A percentile compares a stretch with the other conserved stretches of the same genome.
phyloP scores from a whole-genome alignment of 2,329 filamentous ascomycete genomes.

The Fonsecaea pugnacius region DNA sequence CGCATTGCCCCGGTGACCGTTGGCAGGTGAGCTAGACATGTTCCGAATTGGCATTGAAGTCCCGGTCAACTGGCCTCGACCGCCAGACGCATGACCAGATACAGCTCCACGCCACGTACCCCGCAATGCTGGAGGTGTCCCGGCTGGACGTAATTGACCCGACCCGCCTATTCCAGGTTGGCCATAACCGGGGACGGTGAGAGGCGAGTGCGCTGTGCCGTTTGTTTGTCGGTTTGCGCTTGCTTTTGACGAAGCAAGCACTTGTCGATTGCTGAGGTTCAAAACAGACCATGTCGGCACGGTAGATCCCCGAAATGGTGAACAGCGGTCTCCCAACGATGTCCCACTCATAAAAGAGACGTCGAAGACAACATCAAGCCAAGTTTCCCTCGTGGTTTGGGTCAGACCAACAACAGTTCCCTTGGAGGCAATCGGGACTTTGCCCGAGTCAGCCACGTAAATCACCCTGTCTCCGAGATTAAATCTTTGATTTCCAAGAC shows the following conservation, averaged over 20 bases:
- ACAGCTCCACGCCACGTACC: slow-evolving; percentile 64
- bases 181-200: slow-evolving; percentile 62
- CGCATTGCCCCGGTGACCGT: slow-evolving; percentile 24
- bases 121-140: slow-evolving; percentile 60
- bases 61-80: slow-evolving; percentile 28
- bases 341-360: slow-evolving; percentile 96
- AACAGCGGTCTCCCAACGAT: slow-evolving; percentile 84
- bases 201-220: slow-evolving; percentile 61
- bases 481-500: slow-evolving; percentile 83
- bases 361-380: slow-evolving; percentile 93
- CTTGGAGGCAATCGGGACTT: slow-evolving; percentile 87
- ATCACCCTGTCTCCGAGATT: slow-evolving; percentile 85
- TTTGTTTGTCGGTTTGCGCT: slow-evolving; percentile 44
- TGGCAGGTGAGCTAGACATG: slow-evolving; percentile 20
- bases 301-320: slow-evolving; percentile 90
- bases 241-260: slow-evolving; percentile 63
- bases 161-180: slow-evolving; percentile 62
- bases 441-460: slow-evolving; percentile 89
- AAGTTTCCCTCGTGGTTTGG: slow-evolving; percentile 76
- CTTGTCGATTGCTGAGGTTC: slow-evolving; percentile 81
- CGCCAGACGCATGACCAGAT: slow-evolving; percentile 46
- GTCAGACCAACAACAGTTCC: slow-evolving; percentile 96
- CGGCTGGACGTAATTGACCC: slow-evolving; percentile 63
- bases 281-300: slow-evolving; percentile 86
- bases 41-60: slow-evolving; percentile 32